Evolutionary conservation across 2,329 filamentous ascomycete species (phyloP).

Genomic region (Aquanectria penicillioides): DNA sequence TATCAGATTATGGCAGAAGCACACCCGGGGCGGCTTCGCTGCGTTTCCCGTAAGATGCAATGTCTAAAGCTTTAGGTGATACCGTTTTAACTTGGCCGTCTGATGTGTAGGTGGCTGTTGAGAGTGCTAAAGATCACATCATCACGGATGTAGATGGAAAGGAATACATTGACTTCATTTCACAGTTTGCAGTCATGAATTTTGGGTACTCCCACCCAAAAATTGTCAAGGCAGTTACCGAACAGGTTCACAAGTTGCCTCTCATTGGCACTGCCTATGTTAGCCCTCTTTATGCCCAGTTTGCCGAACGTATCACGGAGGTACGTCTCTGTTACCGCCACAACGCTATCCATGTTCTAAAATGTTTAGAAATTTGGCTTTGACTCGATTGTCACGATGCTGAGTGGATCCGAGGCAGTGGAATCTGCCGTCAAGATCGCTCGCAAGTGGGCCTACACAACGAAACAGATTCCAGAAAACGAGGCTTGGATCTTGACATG

Average conservation of each 20-base stretch:
- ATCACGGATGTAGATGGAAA: conserved; percentile 22
- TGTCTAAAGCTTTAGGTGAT: fast-evolving
- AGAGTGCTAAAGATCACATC: conserved; percentile 15
- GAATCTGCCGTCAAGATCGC: conserved; percentile 27
- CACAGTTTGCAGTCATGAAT: conserved; percentile 17
- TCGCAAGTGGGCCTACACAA: conserved; percentile 28
- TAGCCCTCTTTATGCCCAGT: conserved; percentile 20
- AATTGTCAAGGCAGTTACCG: conserved; percentile 11
- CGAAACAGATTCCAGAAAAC: conserved; percentile 16
- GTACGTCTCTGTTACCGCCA: neutral
- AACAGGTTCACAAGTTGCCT: conserved; percentile 18
- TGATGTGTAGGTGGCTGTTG: conserved; percentile 9
- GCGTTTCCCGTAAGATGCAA: conserved; percentile 7
- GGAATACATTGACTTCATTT: conserved; percentile 26
- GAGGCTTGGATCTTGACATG: conserved; percentile 15
- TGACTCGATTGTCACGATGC: conserved; percentile 19
- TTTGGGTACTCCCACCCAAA: conserved; percentile 20
- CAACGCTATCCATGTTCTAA: neutral
- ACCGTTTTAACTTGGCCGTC: neutral
- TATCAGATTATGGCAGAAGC: conserved; percentile 8
- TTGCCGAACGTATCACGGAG: conserved; percentile 21
- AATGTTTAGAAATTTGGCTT: conserved; percentile 17
- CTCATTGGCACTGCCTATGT: conserved; percentile 11
- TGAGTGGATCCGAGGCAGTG: conserved; percentile 12
- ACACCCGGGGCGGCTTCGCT: conserved; percentile 14